These are phyloP conservation scores for Tuber umbilicatum DNA, from an alignment of 495 filamentous ascomycete genomes.

Conservation along the genomic window DNA sequence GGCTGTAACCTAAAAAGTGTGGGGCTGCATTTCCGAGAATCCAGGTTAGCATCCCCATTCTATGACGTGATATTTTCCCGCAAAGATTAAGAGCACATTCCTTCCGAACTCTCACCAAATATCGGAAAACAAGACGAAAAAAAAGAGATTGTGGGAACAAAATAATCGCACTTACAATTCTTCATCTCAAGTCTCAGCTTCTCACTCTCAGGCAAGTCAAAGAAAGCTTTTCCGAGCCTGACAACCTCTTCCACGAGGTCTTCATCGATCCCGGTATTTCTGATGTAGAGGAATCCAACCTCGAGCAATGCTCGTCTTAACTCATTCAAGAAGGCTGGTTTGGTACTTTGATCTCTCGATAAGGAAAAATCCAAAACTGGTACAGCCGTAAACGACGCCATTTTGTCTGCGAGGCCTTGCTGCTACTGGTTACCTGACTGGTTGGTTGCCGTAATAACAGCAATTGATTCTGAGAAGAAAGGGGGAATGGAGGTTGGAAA, in stretches of 20 bases:
- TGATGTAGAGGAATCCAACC: constrained; percentile 89
- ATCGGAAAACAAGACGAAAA: not conserved
- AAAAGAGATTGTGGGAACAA: not conserved
- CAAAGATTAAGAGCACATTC: not conserved
- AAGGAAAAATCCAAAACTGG: constrained; percentile 74
- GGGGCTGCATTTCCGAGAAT: constrained; percentile 31
- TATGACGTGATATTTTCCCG: constrained; percentile 1
- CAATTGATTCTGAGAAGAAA: constrained; percentile 11
- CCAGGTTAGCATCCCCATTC: constrained; percentile 12
- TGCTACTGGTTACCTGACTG: not conserved
- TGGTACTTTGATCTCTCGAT: constrained; percentile 57
- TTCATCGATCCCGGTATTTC: constrained; percentile 69
- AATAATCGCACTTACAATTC: constrained; percentile 27
- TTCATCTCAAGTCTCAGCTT: constrained; percentile 50
- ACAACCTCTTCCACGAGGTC: constrained; percentile 62
- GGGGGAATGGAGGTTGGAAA: constrained; percentile 2
- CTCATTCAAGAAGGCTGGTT: constrained; percentile 62
- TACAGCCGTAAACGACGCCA: constrained; percentile 62
- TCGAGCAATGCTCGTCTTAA: constrained; percentile 76
- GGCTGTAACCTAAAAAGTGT: constrained; percentile 56
- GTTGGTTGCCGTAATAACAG: not conserved
- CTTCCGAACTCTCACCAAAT: not conserved
- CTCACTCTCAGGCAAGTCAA: constrained; percentile 73
- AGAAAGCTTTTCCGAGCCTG: constrained; percentile 63
- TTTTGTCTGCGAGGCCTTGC: constrained; percentile 6